Conservation (phyloP, 768 basidiomycete genomes). For the Tephrocybe sp. region DNA sequence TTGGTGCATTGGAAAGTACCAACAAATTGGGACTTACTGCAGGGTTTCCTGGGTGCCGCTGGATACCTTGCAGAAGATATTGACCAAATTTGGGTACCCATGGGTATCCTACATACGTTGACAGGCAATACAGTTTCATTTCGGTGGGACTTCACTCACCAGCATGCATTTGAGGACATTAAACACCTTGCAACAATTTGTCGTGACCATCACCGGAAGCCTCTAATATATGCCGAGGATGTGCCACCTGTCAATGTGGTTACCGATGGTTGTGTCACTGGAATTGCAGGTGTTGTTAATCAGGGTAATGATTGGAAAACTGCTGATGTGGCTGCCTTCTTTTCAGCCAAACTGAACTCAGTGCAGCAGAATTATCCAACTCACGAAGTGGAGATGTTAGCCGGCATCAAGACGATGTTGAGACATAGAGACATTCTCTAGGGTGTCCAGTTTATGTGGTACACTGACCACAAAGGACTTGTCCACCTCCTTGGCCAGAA, state of each 20-base stretch:
- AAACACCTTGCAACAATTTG: neutral
- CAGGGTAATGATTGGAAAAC: slow-evolving; percentile 24
- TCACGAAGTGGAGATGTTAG: slow-evolving; percentile 15
- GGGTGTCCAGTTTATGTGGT: slow-evolving; percentile 22
- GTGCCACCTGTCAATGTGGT: slow-evolving; percentile 21
- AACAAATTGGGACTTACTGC: neutral
- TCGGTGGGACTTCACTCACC: neutral
- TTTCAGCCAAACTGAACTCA: slow-evolving; percentile 17
- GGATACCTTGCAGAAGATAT: neutral
- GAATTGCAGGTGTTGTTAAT: slow-evolving; percentile 18
- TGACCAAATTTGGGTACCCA: neutral
- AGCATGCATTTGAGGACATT: neutral
- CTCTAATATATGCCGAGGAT: slow-evolving; percentile 15
- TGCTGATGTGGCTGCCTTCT: slow-evolving; percentile 24
- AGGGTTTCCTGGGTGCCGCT: neutral
- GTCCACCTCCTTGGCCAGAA: too few relatives aligned
- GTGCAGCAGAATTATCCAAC: slow-evolving; percentile 29
- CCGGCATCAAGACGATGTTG: slow-evolving; percentile 24
- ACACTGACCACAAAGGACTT: too few relatives aligned
- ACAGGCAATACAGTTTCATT: neutral
- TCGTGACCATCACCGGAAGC: neutral
- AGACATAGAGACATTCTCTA: slow-evolving; percentile 21
- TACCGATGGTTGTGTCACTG: slow-evolving; percentile 23
- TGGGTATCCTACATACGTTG: neutral
- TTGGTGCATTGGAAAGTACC: neutral